phyloP scores from a whole-genome alignment of 2,329 filamentous ascomycete species.

The Blastomyces emzantsi region DNA sequence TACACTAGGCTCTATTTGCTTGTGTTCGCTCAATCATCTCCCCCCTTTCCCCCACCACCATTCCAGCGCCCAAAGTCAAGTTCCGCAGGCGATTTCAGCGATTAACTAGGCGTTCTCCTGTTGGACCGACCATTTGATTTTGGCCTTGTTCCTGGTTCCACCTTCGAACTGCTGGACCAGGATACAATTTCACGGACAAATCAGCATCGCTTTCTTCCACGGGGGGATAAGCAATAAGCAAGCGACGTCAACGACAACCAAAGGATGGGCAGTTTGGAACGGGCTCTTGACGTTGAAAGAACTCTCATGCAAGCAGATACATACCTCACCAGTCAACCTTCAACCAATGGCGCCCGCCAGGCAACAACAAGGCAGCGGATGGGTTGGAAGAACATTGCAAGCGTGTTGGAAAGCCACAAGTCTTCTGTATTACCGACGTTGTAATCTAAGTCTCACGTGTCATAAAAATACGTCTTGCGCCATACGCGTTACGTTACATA shows the following conservation, averaged over 20 bases:
- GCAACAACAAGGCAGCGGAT: not conserved
- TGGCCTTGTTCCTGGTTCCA: conserved; percentile 2
- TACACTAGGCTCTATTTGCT: not conserved
- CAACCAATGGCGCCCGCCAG: not conserved
- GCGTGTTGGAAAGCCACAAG: not conserved
- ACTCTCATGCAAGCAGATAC: not conserved
- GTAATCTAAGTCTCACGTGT: not conserved
- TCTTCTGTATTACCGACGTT: not conserved
- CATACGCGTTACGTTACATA: not conserved
- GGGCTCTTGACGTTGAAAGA: not conserved
- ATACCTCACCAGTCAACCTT: not conserved
- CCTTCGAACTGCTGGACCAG: not conserved
- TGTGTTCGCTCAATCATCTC: not conserved
- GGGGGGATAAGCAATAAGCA: not conserved
- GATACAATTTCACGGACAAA: not conserved
- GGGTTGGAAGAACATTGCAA: not conserved
- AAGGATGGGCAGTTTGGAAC: not conserved
- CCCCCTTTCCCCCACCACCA: not conserved
- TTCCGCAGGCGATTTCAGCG: not conserved
- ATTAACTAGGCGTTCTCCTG: not conserved
- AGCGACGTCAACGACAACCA: not conserved
- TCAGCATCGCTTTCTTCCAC: not conserved
- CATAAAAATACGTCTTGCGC: not conserved
- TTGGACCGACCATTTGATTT: not conserved
- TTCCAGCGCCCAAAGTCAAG: not conserved